These are phyloP conservation scores for Phytopythium cucurbitacearum DNA, from an alignment of 352 stramenopile genomes.

Conservation along the genomic window DNA sequence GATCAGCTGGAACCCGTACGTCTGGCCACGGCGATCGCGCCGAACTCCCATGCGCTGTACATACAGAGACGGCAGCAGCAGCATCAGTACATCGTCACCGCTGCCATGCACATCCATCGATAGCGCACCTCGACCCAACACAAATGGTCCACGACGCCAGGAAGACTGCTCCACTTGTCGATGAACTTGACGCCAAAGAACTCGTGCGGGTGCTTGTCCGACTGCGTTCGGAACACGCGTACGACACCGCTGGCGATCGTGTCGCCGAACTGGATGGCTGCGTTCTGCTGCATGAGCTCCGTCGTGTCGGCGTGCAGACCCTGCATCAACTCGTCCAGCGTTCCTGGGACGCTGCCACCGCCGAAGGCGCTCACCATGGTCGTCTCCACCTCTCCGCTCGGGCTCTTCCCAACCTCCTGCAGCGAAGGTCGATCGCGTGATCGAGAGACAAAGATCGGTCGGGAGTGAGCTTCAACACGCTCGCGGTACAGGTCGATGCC, in stretches of 20 bases:
- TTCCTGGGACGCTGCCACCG: constrained; percentile 33
- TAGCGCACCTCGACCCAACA: constrained; percentile 48
- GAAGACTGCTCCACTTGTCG: constrained; percentile 24
- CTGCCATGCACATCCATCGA: not conserved
- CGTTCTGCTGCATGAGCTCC: constrained; percentile 36
- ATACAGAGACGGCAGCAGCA: not conserved
- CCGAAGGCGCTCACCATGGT: constrained; percentile 57
- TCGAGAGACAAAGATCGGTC: constrained; percentile 6
- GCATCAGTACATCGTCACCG: constrained; percentile 1
- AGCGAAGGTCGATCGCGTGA: not conserved
- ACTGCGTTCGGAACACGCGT: constrained; percentile 31
- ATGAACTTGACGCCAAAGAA: constrained; percentile 69
- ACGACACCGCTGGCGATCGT: constrained; percentile 45
- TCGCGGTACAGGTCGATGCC: constrained; percentile 57
- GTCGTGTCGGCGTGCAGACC: constrained; percentile 43
- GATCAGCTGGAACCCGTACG: constrained; percentile 56
- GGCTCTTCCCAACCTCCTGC: not conserved
- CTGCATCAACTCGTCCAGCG: constrained; percentile 44
- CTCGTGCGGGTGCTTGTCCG: constrained; percentile 26
- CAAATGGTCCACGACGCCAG: constrained; percentile 37
- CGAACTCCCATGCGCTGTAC: constrained; percentile 27
- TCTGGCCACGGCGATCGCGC: constrained; percentile 18
- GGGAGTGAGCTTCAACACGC: constrained; percentile 22
- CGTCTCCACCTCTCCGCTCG: constrained; percentile 2
- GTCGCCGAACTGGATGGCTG: constrained; percentile 42